Conservation (phyloP, 2,329 filamentous ascomycete species). For the Elsinoe perseae region DNA sequence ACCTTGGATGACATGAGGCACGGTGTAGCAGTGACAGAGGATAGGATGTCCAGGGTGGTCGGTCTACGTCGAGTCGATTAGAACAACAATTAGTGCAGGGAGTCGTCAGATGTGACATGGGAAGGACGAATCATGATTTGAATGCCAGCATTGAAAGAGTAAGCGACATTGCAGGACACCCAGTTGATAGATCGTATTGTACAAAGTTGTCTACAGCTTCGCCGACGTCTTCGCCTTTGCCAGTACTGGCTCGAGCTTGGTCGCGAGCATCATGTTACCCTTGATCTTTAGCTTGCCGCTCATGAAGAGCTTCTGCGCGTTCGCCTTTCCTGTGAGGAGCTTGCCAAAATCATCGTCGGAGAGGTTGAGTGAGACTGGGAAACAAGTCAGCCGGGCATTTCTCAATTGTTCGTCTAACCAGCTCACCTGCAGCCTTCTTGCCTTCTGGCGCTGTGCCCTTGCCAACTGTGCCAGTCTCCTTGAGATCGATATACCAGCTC, state of each 20-base stretch:
- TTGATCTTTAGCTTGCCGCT: conserved; percentile 96
- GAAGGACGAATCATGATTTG: neutral
- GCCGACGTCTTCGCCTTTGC: conserved; percentile 79
- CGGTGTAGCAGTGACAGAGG: conserved; percentile 25
- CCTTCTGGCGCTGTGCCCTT: conserved; percentile 61
- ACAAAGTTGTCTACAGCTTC: conserved; percentile 58
- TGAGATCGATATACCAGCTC: conserved; percentile 93
- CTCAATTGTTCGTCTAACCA: neutral
- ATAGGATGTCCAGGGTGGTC: conserved; percentile 27
- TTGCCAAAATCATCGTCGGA: conserved; percentile 80
- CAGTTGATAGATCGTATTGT: neutral
- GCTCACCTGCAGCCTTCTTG: conserved; percentile 73
- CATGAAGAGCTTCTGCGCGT: conserved; percentile 95
- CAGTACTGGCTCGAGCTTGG: conserved; percentile 87
- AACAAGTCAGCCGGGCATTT: neutral
- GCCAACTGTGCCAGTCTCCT: conserved; percentile 75
- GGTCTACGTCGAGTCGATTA: conserved; percentile 28
- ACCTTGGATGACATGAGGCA: conserved; percentile 22
- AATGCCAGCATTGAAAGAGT: neutral
- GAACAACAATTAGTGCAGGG: neutral
- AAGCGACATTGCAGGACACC: neutral
- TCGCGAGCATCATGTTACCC: conserved; percentile 98
- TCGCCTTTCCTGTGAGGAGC: conserved; percentile 78
- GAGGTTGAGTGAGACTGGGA: conserved; percentile 70
- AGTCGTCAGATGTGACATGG: too few species aligned